Evolutionary conservation across 2,329 filamentous ascomycete species (phyloP).

Genomic region (Samsoniella hepiali): DNA sequence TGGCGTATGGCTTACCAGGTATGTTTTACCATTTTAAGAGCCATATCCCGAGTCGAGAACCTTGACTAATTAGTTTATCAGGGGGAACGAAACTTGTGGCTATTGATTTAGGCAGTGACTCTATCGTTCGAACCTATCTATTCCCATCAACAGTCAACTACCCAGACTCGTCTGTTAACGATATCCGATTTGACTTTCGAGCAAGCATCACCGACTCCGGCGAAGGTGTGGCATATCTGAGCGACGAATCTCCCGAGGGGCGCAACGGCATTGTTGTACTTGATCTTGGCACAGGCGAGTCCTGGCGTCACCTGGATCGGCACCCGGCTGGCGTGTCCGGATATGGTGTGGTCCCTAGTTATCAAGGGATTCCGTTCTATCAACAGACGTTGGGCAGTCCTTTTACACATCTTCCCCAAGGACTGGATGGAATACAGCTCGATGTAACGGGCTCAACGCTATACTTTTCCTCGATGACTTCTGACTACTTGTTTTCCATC

Average conservation of each 20-base stretch:
- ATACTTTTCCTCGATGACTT: too few species aligned
- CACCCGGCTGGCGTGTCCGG: not conserved
- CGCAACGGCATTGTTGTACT: not conserved
- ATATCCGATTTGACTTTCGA: not conserved
- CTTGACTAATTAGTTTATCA: not conserved
- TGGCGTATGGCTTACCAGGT: too few species aligned
- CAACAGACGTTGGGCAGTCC: too few species aligned
- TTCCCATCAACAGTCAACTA: not conserved
- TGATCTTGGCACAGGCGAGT: not conserved
- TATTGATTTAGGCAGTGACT: not conserved
- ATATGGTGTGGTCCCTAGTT: too few species aligned
- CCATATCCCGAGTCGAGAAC: too few species aligned
- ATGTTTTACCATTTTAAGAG: too few species aligned
- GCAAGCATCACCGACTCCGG: too few species aligned
- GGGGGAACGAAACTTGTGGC: not conserved
- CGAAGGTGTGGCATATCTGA: not conserved
- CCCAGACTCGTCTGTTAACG: not conserved
- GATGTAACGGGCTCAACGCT: too few species aligned
- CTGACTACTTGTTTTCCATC: too few species aligned
- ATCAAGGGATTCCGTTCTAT: too few species aligned
- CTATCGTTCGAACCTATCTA: not conserved
- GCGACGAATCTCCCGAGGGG: not conserved
- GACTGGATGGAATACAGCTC: too few species aligned
- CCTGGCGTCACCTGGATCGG: not conserved
- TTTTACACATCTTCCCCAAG: too few species aligned